These are phyloP conservation scores for Ophiostoma sp. DNA, from an alignment of 2,329 filamentous ascomycete genomes.

Conservation along the genomic window DNA sequence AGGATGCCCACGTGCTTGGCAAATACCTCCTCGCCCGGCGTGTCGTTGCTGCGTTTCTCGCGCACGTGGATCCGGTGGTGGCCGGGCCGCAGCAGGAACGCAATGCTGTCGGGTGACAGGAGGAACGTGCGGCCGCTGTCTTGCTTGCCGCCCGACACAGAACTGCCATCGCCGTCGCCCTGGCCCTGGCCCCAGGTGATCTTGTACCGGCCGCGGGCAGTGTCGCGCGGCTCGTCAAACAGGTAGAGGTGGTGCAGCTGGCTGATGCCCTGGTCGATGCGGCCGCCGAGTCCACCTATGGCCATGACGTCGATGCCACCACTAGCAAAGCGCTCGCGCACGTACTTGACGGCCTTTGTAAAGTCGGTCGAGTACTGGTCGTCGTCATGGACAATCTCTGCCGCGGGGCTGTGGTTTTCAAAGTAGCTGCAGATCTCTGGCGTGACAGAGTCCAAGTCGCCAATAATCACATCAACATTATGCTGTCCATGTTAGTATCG, in stretches of 20 bases:
- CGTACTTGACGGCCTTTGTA: constrained; percentile 67
- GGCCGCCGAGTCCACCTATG: constrained; percentile 78
- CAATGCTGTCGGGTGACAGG: constrained; percentile 73
- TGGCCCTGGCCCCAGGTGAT: constrained; percentile 29
- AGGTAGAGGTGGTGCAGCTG: constrained; percentile 79
- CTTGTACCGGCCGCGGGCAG: neutral
- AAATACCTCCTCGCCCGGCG: constrained; percentile 47
- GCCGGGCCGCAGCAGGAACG: constrained; percentile 70
- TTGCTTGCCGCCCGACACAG: neutral
- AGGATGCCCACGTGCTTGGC: constrained; percentile 80
- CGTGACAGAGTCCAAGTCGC: constrained; percentile 81
- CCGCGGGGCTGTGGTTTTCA: constrained; percentile 41
- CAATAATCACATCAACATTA: constrained; percentile 69
- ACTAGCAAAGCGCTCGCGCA: constrained; percentile 36
- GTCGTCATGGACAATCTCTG: constrained; percentile 62
- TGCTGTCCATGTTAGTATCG: constrained; percentile 31
- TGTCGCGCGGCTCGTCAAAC: constrained; percentile 42
- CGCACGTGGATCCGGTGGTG: constrained; percentile 64
- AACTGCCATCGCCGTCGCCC: constrained; percentile 29
- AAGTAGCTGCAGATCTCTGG: constrained; percentile 62
- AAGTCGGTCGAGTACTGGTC: constrained; percentile 92
- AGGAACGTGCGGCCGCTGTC: constrained; percentile 57
- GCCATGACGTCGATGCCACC: constrained; percentile 62
- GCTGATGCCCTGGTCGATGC: constrained; percentile 87
- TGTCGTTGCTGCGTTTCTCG: constrained; percentile 29